A percentile compares a stretch with the other conserved stretches of the same genome.
These are phyloP conservation scores for Dryas integrifolia DNA, from an alignment of 331 rosid species.

Conservation along the genomic window DNA sequence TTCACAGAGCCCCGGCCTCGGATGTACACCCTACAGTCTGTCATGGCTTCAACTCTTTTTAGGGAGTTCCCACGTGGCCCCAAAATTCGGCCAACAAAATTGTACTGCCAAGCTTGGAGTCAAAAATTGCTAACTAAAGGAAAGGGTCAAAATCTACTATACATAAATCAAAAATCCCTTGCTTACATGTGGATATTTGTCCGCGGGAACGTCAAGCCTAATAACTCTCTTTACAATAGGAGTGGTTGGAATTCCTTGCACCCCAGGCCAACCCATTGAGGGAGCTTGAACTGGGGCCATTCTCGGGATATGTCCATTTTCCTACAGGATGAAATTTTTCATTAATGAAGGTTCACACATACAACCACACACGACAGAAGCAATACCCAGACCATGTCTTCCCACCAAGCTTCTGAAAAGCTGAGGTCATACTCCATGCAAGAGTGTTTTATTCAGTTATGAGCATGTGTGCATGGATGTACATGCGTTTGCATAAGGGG, in stretches of 20 bases:
- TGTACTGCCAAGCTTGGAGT: conserved; percentile 64
- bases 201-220: conserved; percentile 88
- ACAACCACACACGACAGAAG: not conserved
- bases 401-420: not conserved
- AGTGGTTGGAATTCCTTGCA: conserved; percentile 67
- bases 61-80: conserved; percentile 96
- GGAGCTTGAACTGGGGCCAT: conserved; percentile 64
- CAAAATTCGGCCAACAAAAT: conserved; percentile 93
- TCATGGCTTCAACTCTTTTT: conserved; percentile 92
- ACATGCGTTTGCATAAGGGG: not conserved
- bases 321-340: conserved; percentile 45
- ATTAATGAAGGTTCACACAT: conserved; percentile 9
- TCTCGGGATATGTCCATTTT: conserved; percentile 56
- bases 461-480: not conserved
- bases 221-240: conserved; percentile 77
- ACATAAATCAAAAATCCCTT: conserved; percentile 14
- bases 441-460: not conserved
- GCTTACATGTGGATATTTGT: conserved; percentile 87
- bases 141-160: conserved; percentile 10
- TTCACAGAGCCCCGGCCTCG: conserved; percentile 92
- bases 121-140: conserved; percentile 15
- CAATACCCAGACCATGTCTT: conserved; percentile 12
- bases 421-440: conserved; percentile 3
- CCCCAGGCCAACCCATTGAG: conserved; percentile 66
- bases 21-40: conserved; percentile 89